phyloP scores from a whole-genome alignment of 2,329 filamentous ascomycete genomes.

The Xylaria sp. region DNA sequence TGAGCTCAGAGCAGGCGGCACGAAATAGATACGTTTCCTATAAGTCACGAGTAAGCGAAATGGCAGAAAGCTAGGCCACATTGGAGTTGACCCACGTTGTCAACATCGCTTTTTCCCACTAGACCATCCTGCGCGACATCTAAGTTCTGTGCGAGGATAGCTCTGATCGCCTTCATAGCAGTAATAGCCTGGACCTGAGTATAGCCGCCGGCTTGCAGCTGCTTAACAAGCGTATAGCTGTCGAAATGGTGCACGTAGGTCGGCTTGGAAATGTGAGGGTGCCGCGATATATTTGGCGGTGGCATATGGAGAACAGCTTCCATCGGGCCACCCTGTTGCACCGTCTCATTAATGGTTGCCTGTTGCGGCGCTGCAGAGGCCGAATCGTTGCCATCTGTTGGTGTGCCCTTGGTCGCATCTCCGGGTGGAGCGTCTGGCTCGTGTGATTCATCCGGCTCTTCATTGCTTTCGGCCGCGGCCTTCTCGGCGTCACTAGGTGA shows the following conservation, averaged over 20 bases:
- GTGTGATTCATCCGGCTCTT: constrained; percentile 30
- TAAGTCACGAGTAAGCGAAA: constrained; percentile 12
- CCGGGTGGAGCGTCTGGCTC: constrained; percentile 28
- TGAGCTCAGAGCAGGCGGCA: constrained; percentile 91
- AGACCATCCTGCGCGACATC: constrained; percentile 81
- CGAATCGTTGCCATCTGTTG: constrained; percentile 13
- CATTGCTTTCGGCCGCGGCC: constrained; percentile 32
- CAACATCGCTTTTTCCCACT: constrained; percentile 90
- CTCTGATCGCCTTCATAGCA: constrained; percentile 91
- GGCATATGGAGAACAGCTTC: constrained; percentile 60
- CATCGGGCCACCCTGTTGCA: constrained; percentile 57
- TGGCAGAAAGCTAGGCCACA: background rate
- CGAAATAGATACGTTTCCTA: constrained; percentile 90
- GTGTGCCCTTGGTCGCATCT: constrained; percentile 23
- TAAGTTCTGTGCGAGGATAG: constrained; percentile 80
- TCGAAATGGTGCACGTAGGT: constrained; percentile 97
- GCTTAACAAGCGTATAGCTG: constrained; percentile 86
- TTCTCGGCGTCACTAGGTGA: constrained; percentile 31
- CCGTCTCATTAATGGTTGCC: constrained; percentile 53
- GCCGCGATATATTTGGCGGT: constrained; percentile 45
- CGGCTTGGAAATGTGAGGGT: constrained; percentile 74
- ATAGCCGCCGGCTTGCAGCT: constrained; percentile 78
- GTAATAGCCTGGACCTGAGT: constrained; percentile 78
- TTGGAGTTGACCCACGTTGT: constrained; percentile 66
- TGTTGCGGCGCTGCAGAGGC: constrained; percentile 46